These are phyloP conservation scores for Lasiosphaeriaceae sp. DNA, from an alignment of 495 filamentous ascomycete genomes.

Conservation along the genomic window DNA sequence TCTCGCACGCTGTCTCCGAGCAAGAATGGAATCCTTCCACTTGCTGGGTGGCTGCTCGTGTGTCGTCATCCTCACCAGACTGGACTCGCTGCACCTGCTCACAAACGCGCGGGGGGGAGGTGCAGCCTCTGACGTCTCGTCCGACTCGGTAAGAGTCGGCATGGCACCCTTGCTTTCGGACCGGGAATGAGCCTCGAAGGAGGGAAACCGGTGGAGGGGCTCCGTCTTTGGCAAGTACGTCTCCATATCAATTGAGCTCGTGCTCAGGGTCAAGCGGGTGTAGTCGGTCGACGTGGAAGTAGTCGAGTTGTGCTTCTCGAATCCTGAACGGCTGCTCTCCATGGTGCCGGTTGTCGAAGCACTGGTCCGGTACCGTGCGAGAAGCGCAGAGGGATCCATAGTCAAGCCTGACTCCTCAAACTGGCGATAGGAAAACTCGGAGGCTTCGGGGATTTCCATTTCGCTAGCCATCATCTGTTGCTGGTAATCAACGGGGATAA, in stretches of 20 bases:
- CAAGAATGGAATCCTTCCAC: conserved; percentile 22
- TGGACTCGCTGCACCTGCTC: conserved; percentile 30
- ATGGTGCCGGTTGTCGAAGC: conserved; percentile 42
- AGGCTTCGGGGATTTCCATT: conserved; percentile 28
- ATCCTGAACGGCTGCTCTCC: conserved; percentile 24
- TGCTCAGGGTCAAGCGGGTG: conserved; percentile 43
- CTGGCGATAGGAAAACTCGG: conserved; percentile 30
- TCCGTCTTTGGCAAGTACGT: conserved; percentile 15
- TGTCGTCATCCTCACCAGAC: conserved; percentile 18
- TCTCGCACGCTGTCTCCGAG: conserved; percentile 26
- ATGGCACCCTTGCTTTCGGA: conserved; percentile 22
- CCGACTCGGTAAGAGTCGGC: conserved; percentile 30
- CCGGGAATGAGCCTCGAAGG: conserved; percentile 20
- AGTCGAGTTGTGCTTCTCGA: conserved; percentile 42
- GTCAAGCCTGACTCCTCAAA: conserved; percentile 30
- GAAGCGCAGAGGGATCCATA: conserved; percentile 24
- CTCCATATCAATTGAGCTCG: conserved; percentile 35
- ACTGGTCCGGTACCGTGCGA: conserved; percentile 32
- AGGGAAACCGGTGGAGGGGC: conserved; percentile 23
- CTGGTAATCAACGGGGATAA: conserved; percentile 50
- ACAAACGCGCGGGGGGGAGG: conserved; percentile 14
- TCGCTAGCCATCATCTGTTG: conserved; percentile 42
- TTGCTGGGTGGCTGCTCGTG: conserved; percentile 19
- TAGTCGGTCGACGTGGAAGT: conserved; percentile 39
- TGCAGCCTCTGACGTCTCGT: conserved; percentile 10